These are phyloP conservation scores for Pseudocercospora fijiensis DNA, from an alignment of 2,329 filamentous ascomycete species.

Conservation along the genomic window DNA sequence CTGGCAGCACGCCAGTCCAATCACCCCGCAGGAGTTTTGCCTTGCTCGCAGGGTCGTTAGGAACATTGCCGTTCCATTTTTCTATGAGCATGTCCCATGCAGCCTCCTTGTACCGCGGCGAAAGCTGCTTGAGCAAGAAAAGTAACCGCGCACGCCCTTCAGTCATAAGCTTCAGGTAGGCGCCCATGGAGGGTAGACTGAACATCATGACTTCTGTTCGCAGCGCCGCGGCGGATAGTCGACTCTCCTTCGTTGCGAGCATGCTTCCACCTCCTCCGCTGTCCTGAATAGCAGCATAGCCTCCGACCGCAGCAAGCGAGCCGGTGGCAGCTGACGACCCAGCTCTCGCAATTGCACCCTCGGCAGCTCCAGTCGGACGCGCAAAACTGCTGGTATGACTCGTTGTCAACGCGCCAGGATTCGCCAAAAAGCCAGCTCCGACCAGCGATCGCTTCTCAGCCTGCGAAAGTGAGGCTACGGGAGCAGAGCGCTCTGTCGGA, in stretches of 20 bases:
- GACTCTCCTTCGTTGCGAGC: conserved; percentile 34
- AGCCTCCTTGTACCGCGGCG: conserved; percentile 59
- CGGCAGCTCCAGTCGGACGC: conserved; percentile 41
- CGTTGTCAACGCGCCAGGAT: conserved; percentile 50
- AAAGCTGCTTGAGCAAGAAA: conserved; percentile 56
- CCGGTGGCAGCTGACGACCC: conserved; percentile 65
- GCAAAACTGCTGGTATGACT: conserved; percentile 44
- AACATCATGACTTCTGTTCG: conserved; percentile 48
- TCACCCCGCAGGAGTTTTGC: conserved; percentile 57
- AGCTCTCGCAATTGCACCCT: conserved; percentile 58
- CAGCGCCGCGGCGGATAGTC: conserved; percentile 14
- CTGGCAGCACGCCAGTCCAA: conserved; percentile 58
- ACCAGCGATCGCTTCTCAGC: conserved; percentile 60
- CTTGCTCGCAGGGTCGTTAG: conserved; percentile 47
- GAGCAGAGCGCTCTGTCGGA: conserved; percentile 49
- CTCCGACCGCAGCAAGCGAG: conserved; percentile 67
- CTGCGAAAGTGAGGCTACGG: conserved; percentile 44
- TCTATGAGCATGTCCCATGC: conserved; percentile 63
- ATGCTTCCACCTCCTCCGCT: conserved; percentile 57
- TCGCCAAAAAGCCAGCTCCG: conserved; percentile 62
- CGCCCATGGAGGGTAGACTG: conserved; percentile 65
- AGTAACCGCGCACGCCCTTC: conserved; percentile 63
- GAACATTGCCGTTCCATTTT: conserved; percentile 68
- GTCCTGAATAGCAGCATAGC: conserved; percentile 62
- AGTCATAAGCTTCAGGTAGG: conserved; percentile 65